Evolutionary conservation across 2,329 filamentous ascomycete species (phyloP), one percentile per base, ranked within the genome.

Genomic region (Curvularia eragrostidis): DNA sequence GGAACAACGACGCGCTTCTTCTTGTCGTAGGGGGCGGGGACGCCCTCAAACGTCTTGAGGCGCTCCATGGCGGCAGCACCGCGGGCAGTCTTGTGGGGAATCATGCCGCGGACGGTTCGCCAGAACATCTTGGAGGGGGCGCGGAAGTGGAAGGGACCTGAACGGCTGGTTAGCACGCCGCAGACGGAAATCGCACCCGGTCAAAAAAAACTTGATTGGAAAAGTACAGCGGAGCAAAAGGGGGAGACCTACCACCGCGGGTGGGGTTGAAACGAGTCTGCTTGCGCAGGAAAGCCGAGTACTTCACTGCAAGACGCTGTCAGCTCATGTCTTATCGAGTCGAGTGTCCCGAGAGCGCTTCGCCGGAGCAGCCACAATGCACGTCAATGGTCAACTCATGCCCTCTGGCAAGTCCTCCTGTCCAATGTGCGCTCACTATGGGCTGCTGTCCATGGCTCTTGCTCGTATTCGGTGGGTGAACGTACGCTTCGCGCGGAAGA

Each of bases 401-500:
- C 10, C 28, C 41, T 32, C 46, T 9, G 38, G 18, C 5, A n/a
- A 38, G 5, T 3, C 41, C 38, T 52, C 32, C 39, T 34, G 23
- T 39, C 50, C 55, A 60, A 59, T 41, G 6, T 49, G 47, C 41
- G 52, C 39, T 39, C 36, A 28, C 34, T 66, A 63, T 66, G 56
- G 57, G 59, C 58, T 58, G 62, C 54, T 61, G 59, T 51, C 60
- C 42, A 49, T 55, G 28, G 61, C 59, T 56, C 54, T 59, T 41
- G 54, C 53, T 62, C 52, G 49, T 42, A 21, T 30, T 59, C 54
- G 62, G 59, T 60, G 59, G 64, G 59, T 61, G 67, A 78, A 97
- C 94, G 84, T 97, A 99, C 95, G 91, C 91, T 99, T 99, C 75
- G 94, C 89, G 83, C 95, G 93, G 91, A 99, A 99, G 91, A 99